Base-by-base conservation (phyloP, 2,329 filamentous ascomycete species). In the Gremmenia infestans region DNA sequence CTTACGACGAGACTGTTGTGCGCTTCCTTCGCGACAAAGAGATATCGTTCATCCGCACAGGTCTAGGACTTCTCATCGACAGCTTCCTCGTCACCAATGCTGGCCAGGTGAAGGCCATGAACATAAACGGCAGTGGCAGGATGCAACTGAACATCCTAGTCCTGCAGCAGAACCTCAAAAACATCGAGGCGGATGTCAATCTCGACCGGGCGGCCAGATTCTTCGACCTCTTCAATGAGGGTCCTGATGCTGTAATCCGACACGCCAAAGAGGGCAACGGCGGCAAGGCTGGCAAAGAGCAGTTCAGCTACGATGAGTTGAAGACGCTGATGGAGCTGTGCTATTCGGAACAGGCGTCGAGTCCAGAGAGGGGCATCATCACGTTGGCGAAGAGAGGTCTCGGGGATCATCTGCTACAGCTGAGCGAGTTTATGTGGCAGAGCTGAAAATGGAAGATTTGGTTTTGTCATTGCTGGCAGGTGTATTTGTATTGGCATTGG, bases 81-180 rank as follows among this genome's bases (percentile, higher is more conserved):
- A 78, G 79, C 8, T 89, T 88, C 67, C 83, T 97, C 2, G 83
- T 97, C 39, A 77, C 84, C 58, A 88, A 88, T 60, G 83, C 86
- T 1, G 76, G 79, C 17, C 81, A 82, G 68, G 88, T 93, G 46
- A 84, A 85, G 50, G 85, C 87, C 7, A 93, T 99, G 85, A 97
- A 99, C 71, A 76, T 74, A 39, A 83, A 88, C 65, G 94, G 94
- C 43, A 89, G 87, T 57, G 84, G 86, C n/a, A 83, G 91, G 39
- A 91, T 99, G 83, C 87, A 91, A 70, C 83, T 97, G 67, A 96
- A 99, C 70, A 91, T 97, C 49, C 80, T 97, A 23, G 94, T 99
- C 42, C 77, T 99, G 51, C 93, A 97, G 73, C 94, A 99, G 70
- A 97, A 96, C 67, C 82, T 99, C 54, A 96, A 96, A 76, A 96